Base-by-base conservation (phyloP, 2,329 filamentous ascomycete genomes). In the Aureobasidium subglaciale region DNA sequence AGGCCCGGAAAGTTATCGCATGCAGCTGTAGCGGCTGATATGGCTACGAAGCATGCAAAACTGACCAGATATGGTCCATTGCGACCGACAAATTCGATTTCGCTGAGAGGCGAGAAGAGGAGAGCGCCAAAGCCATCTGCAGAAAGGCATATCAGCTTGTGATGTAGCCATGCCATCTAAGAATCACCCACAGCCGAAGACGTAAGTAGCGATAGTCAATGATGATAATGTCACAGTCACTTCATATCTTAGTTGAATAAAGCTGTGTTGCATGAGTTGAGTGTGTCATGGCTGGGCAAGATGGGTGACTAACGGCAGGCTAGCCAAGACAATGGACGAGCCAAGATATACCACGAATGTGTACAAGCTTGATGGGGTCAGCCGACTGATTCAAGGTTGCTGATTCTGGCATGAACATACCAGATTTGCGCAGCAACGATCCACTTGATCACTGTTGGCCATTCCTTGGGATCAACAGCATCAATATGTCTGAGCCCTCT, bases 51-150 rank as follows among this genome's bases (percentile, higher is more conserved):
- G 27, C 88, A 71, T 56, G 79, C 78, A 72, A 88, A 85, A 11
- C 84, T 85, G 60, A 79, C 66, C 32, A 86, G 78, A 67, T 88
- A 88, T 5, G 85, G 78, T 0, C 81, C 79, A 62, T 84, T 88
- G 8, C 85, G 76, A 2, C 86, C 86, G 50, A 88, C 78, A 42
- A 76, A 65, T 0, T 85, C 83, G 25, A 88, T 80, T 68, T 89
- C 86, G 50, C 76, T 80, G 40, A 88, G 68, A 0, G 86, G 86
- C 0, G 82, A 82, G 70, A 81, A 87, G 22, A 88, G 59, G 20
- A 88, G 68, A 1, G 84, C 84, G 0, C 84, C 84, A n/a, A 83
- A 69, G 13, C 84, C 83, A 59, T 75, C 34, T 37, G 11, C 11
- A 15, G 5, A 15, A 15, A 37, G 5, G n/a, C 5, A 15, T 5